Percentiles rank a stretch among this genome's conserved stretches.
Evolutionary conservation across 1,139 yeast genomes (phyloP).

Genomic region (Lodderomyces theae): DNA sequence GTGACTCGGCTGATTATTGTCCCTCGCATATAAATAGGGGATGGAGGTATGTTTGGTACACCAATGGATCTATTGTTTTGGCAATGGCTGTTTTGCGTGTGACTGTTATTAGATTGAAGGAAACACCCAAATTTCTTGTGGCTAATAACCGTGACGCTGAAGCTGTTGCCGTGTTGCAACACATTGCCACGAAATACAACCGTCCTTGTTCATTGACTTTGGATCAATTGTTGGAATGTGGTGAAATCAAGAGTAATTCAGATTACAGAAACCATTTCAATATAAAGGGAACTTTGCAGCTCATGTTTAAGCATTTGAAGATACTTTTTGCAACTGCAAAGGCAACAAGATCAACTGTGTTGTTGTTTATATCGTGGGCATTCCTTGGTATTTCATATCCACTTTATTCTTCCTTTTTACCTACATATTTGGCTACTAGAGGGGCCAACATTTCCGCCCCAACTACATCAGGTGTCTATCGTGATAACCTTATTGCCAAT

Average conservation of each 20-base stretch:
- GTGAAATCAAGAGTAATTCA: constrained; percentile 31
- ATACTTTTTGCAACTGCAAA: constrained; percentile 27
- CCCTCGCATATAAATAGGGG: constrained; percentile 49
- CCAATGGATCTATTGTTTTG: constrained; percentile 52
- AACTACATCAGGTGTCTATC: constrained; percentile 27
- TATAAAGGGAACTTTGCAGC: constrained; percentile 19
- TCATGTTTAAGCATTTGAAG: constrained; percentile 23
- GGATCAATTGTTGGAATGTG: constrained; percentile 44
- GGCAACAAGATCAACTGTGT: constrained; percentile 26
- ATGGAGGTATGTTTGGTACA: constrained; percentile 59
- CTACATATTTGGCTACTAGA: constrained; percentile 35
- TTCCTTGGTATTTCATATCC: constrained; percentile 39
- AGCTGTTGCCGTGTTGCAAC: constrained; percentile 37
- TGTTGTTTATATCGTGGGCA: constrained; percentile 35
- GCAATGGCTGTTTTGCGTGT: constrained; percentile 47
- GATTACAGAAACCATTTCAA: constrained; percentile 21
- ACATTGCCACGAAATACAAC: constrained; percentile 41
- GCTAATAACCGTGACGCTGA: constrained; percentile 52
- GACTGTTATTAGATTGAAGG: constrained; percentile 46
- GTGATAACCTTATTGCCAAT: constrained; percentile 31
- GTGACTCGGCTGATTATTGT: constrained; percentile 38
- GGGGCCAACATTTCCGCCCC: constrained; percentile 36
- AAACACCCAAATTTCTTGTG: constrained; percentile 57
- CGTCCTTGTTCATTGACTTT: constrained; percentile 42
- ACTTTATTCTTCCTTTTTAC: constrained; percentile 38